phyloP scores from a whole-genome alignment of 345 rosid species.

The Sisymbrium altissimum region DNA sequence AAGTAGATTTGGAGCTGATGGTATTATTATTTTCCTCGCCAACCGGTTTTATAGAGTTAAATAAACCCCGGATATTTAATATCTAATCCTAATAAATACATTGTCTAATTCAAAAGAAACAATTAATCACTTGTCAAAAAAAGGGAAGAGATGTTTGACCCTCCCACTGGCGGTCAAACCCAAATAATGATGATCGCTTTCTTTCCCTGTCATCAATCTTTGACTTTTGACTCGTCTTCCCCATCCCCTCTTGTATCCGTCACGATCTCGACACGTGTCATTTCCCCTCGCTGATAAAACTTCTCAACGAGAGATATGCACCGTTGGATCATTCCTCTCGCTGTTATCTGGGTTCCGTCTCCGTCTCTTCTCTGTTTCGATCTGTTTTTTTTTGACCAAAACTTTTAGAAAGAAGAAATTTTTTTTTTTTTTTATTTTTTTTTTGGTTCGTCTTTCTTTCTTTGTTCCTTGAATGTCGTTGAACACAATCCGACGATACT shows the following conservation, averaged over 20 bases:
- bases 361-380: constrained; percentile 31
- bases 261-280: constrained; percentile 28
- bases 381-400: constrained; percentile 40
- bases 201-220: constrained; percentile 46
- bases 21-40: not conserved
- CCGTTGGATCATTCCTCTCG: constrained; percentile 24
- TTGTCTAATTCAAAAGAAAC: constrained; percentile 18
- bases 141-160: constrained; percentile 35
- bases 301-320: not conserved
- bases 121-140: constrained; percentile 13
- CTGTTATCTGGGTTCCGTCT: constrained; percentile 27
- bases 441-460: not conserved
- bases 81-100: not conserved
- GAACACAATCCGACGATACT: constrained; percentile 39
- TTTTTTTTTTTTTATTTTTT: not conserved
- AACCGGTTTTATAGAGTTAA: not conserved
- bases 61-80: not conserved
- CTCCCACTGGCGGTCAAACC: constrained; percentile 43
- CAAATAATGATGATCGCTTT: constrained; percentile 35
- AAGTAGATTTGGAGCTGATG: not conserved
- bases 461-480: constrained; percentile 44
- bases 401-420: not conserved
- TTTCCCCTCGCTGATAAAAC: not conserved
- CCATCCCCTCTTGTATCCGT: not conserved
- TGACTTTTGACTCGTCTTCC: constrained; percentile 42